Base-by-base conservation (phyloP, 1,284 basidiomycete species). In the Chalciporus sp. region DNA sequence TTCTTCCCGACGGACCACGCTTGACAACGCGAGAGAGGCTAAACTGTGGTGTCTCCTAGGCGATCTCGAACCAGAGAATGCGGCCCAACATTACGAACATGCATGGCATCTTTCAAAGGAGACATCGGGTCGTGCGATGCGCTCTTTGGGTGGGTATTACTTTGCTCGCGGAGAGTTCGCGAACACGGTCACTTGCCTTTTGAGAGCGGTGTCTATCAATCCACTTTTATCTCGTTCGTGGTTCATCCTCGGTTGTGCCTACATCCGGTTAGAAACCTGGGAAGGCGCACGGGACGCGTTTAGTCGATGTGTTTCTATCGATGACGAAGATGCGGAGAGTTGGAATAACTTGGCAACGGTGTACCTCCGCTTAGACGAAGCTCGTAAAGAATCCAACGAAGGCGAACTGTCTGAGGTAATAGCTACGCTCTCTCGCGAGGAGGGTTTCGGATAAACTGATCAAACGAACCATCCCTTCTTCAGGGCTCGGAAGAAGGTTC, bases 261-360 rank as follows among this genome's bases (percentile, higher is more conserved):
- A 80, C 59, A 86, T 97, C 74, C 81, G 90, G 17, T 65, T 81
- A 56, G 90, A 96, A 71, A 77, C 86, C 51, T 98, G 94, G 95
- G 80, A 82, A 26, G 88, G 87, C 26, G 95, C 90, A 1, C 85
- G 87, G 53, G 85, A 90, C 45, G 89, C 92, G 1, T 99, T 99
- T 73, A 77, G 80, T 46, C 80, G 95, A 35, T 94, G 93, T 63
- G 94, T 97, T 0, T 77, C 83, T 9, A 86, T 99, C 56, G 95
- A 98, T 58, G 94, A 96, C 57, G 96, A 99, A 63, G 95, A 99
- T 67, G 92, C 85, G 4, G 96, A 99, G 78, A 95, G 94, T 60
- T 99, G 97, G 97, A 98, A 91, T 69, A 99, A 99, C 71, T 76
- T 99, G 51, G 97, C 96, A 20, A 95, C 90, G 58, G 90, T 95